Evolutionary conservation across 495 filamentous ascomycete genomes (phyloP), one percentile per base, ranked within the genome.

Genomic region (Lophiostoma macrostomum): DNA sequence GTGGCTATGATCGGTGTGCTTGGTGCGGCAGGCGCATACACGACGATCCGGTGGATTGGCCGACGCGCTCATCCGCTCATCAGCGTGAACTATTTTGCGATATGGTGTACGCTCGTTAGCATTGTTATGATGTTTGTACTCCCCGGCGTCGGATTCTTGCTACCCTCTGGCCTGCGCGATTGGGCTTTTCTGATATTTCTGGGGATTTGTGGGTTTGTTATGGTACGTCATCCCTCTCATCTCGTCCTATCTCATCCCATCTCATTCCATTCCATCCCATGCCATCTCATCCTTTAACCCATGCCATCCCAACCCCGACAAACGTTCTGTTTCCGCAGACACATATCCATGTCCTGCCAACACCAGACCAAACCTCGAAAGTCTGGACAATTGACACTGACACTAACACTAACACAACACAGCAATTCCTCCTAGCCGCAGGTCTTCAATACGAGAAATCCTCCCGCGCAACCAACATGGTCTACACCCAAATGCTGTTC

Each of bases 401-500:
- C 12, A n/a, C 12, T 27, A 37, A 6, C n/a, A 10, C 54, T 58
- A 23, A 49, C 36, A 28, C 45, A 4, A 34, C 20, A 14, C 36
- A 71, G 64, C 91, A 96, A 74, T 88, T 90, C 56, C 73, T 95
- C 19, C 70, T 95, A n/a, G 95, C 91, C 3, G 76, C 81, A 1
- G 90, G 90, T 0, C 67, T 97, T 56, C 76, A 84, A 37, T 79
- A 83, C 64, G 79, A 82, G 16, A 87, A 68, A 25, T 70, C 70
- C 20, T 67, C 50, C 0, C 76, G 87, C 19, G 90, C 90, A 2
- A 94, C 86, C 4, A 88, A 85, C 18, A 95, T 96, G 88, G 74
- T 88, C 3, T 96, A 95, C 64, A 88, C 83, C 36, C 86, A 94
- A 67, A 91, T 97, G 87, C 66, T 97, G 29, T 96, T 95, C 66